Conservation (phyloP, 108 stramenopile genomes). For the Craspedostauros australis region DNA sequence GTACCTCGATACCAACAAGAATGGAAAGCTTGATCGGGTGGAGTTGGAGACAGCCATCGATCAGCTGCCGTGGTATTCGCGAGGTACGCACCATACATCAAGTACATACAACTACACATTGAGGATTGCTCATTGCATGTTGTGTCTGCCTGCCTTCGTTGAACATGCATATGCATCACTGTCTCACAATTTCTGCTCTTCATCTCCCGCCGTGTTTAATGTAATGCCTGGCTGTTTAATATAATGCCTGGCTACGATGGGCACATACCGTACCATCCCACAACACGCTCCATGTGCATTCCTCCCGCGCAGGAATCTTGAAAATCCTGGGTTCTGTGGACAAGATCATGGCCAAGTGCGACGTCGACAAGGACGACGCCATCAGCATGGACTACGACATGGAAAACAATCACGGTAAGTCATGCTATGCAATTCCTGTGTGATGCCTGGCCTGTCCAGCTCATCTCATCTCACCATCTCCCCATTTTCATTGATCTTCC, state of each 20-base stretch:
- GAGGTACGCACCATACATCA: slow-evolving; percentile 14
- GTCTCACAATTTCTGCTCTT: too few species aligned
- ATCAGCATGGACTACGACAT: slow-evolving; percentile 75
- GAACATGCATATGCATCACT: too few species aligned
- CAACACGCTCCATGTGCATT: background rate
- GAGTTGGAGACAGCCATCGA: slow-evolving; percentile 71
- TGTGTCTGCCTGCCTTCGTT: too few species aligned
- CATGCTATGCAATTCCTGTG: too few species aligned
- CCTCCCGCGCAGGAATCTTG: slow-evolving; percentile 5
- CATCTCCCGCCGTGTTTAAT: too few species aligned
- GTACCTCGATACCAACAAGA: slow-evolving; percentile 68
- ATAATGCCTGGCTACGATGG: too few species aligned
- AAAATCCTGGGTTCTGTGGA: slow-evolving; percentile 46
- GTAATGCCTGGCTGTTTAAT: too few species aligned
- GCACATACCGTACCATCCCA: too few species aligned
- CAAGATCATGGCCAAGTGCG: slow-evolving; percentile 54
- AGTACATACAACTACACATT: background rate
- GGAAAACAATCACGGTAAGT: slow-evolving; percentile 64
- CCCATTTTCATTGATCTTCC: too few species aligned
- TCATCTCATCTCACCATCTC: too few species aligned
- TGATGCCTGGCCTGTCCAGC: too few species aligned
- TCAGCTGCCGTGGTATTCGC: slow-evolving; percentile 47
- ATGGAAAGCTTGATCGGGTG: slow-evolving; percentile 57
- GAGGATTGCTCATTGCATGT: background rate
- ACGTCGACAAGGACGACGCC: slow-evolving; percentile 58